A percentile compares a stretch with the other conserved stretches of the same genome.
These are phyloP conservation scores for Erythrophleum fordii DNA, from an alignment of 306 rosid genomes.

Conservation along the genomic window DNA sequence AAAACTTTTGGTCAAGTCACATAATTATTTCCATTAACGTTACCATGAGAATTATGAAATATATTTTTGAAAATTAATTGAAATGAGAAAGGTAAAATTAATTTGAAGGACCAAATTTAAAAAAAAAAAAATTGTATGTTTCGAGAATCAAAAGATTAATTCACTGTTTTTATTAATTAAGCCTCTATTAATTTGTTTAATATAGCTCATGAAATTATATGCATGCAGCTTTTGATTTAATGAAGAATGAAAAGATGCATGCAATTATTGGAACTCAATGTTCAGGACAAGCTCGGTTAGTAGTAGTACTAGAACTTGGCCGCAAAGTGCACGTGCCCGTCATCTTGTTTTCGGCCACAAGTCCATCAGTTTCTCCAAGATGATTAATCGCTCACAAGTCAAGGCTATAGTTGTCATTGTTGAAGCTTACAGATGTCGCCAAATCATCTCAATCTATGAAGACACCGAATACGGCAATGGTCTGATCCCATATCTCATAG, in stretches of 20 bases:
- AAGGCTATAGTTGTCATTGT: conserved; percentile 41
- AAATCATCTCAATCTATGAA: conserved; percentile 48
- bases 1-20: too few species aligned
- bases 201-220: not conserved
- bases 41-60: too few species aligned
- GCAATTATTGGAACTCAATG: conserved; percentile 47
- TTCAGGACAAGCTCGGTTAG: conserved; percentile 44
- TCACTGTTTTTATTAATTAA: too few species aligned
- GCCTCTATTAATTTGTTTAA: too few species aligned
- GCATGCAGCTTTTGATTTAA: conserved; percentile 35
- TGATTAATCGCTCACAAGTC: conserved; percentile 35
- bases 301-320: conserved; percentile 45
- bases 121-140: too few species aligned
- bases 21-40: too few species aligned
- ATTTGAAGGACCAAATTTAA: too few species aligned
- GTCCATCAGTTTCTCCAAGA: conserved; percentile 48
- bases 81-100: too few species aligned
- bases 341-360: conserved; percentile 45
- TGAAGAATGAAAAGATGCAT: conserved; percentile 39
- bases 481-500: conserved; percentile 40
- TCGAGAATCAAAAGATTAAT: too few species aligned
- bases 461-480: conserved; percentile 51
- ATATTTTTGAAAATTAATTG: too few species aligned
- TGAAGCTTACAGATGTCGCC: conserved; percentile 39
- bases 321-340: conserved; percentile 36